Base-by-base conservation (phyloP, 306 rosid genomes). In the Vigna reflexopilosa region DNA sequence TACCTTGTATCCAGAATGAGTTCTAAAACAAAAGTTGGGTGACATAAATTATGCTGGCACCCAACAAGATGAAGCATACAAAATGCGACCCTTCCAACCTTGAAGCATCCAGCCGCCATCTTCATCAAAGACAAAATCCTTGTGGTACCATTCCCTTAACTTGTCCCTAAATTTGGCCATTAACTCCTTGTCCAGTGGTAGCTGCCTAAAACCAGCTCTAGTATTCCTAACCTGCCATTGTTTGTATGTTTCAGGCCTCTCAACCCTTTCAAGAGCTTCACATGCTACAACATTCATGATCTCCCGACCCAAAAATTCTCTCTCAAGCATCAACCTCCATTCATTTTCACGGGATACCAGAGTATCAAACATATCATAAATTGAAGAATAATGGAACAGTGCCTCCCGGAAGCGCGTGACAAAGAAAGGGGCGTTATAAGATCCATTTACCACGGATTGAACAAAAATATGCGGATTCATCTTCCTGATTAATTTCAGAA, bases 61-160 rank as follows among this genome's bases (percentile, higher is more conserved):
- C 96, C 94, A 93, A 83, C 93, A 89, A 24, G 94, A n/a, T 11
- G 93, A 86, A 70, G 88, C 93, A 68, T 77, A 83, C 38, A 87
- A 71, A 59, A 88, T 86, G 26, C 98, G 81, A 8, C 98, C 98
- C 78, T 89, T 93, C 98, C 98, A 93, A 55, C 98, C 94, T 49
- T 91, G 98, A 45, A 93, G 88, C 93, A 93, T 82, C 97, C 93
- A 91, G 32, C 89, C 57, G 72, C 58, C 61, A 49, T 87, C 94
- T 80, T 89, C 87, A 82, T 93, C 93, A 59, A 91, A 57, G 54
- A 82, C 84, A 81, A 89, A 93, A 79, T 93, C 95, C 68, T 55
- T 86, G 52, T 89, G 93, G 73, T 93, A 91, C 85, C 89, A 80
- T 57, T 73, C 82, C 77, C 74, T 83, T 65, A 91, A 74, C 73